phyloP scores from a whole-genome alignment of 768 basidiomycete species.

The Rhodotorula babjevae region DNA sequence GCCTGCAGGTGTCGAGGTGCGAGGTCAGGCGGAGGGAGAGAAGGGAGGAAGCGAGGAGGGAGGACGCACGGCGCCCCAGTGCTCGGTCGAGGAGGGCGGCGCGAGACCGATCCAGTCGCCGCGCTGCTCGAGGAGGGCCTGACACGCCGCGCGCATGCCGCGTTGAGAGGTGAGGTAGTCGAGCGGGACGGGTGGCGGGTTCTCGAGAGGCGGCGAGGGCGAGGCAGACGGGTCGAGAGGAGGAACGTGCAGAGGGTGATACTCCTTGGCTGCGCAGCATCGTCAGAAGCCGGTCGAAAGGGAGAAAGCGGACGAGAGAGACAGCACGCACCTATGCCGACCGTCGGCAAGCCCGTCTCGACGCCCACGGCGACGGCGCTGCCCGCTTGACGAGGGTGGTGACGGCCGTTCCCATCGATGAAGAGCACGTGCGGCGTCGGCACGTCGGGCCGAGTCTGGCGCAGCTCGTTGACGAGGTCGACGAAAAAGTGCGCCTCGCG shows the following conservation, averaged over 20 bases:
- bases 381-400: slow-evolving; percentile 43
- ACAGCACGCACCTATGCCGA: slow-evolving; percentile 31
- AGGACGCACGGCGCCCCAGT: slow-evolving; percentile 1
- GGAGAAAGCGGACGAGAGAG: background rate
- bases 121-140: slow-evolving; percentile 1
- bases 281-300: background rate
- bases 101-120: slow-evolving; percentile 38
- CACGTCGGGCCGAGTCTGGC: background rate
- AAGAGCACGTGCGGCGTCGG: slow-evolving; percentile 43
- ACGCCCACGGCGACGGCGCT: slow-evolving; percentile 43
- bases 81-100: background rate
- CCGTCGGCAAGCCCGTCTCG: slow-evolving; percentile 40
- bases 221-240: background rate
- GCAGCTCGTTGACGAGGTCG: slow-evolving; percentile 37
- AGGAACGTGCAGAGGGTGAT: slow-evolving; percentile 23
- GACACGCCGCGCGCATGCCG: slow-evolving; percentile 28
- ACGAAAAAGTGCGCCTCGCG: slow-evolving; percentile 41
- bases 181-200: background rate
- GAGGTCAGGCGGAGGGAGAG: background rate
- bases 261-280: slow-evolving; percentile 33
- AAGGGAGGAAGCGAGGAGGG: background rate
- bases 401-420: slow-evolving; percentile 45
- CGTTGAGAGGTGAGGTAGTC: slow-evolving; percentile 33
- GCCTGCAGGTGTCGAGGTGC: slow-evolving; percentile 27
- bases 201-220: background rate